Base-by-base conservation (phyloP, 140 eudicot species). In the Bidens hawaiensis region DNA sequence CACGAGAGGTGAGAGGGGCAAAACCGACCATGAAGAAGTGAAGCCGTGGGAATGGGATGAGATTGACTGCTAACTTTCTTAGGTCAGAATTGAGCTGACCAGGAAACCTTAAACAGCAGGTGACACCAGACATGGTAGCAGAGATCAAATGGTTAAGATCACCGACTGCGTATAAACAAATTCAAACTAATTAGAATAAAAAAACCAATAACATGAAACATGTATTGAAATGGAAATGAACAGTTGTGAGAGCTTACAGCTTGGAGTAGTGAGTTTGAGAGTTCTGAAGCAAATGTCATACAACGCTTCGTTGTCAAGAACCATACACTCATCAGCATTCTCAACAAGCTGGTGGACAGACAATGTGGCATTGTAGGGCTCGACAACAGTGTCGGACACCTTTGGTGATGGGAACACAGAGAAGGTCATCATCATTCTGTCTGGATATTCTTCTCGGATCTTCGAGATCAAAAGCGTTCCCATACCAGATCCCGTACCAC, bases 401-500 rank as follows among this genome's bases (percentile, higher is more conserved):
- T 38, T 38, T 14, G 45, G 45, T 38, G 45, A 38, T 10, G 45
- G 45, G 45, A 38, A 38, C 15, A 80, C 82, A 9, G 87, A 77
- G 78, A 81, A 81, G 11, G 87, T 81, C 72, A 81, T 49, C 87
- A 81, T 81, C 76, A 78, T 81, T 54, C 87, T 55, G 27, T 81
- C 87, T 0, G 83, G 87, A 43, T 81, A 81, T 64, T 81, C 87
- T 58, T 80, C 85, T 46, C 85, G 67, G 51, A 80, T 80, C 79
- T 80, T 80, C 22, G 85, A 80, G 4, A 81, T 81, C 78, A 81
- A 51, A 18, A 81, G 75, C 0, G 87, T 81, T 23, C 87, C 87
- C 87, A 81, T 81, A 8, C 87, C 87, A 49, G 87, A 81, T 15
- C 87, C 87, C 0, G 87, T 81, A 6, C 87, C 87, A 22, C 87